phyloP scores from a whole-genome alignment of 257 asterid species.

The Hygrophila difformis region DNA sequence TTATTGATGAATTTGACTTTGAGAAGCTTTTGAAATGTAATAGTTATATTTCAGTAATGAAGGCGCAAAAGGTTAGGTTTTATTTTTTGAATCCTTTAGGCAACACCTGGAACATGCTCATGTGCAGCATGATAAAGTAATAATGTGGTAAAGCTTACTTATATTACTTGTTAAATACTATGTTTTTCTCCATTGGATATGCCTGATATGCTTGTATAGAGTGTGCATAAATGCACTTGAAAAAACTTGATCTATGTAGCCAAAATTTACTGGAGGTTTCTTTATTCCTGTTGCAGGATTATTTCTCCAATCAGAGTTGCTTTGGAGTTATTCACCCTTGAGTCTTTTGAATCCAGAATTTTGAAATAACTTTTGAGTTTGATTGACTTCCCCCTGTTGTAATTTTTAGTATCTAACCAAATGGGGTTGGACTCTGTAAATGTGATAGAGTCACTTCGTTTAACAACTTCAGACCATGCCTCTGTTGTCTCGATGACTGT shows the following conservation, averaged over 20 bases:
- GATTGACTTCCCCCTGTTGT: constrained; percentile 11
- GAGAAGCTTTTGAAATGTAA: background rate
- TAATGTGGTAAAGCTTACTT: background rate
- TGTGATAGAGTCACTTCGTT: constrained; percentile 13
- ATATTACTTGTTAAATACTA: no score
- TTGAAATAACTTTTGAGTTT: constrained; percentile 3
- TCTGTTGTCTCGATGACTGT: constrained; percentile 44
- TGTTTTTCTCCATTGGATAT: no score
- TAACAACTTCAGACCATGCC: constrained; percentile 39
- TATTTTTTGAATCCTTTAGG: constrained; percentile 10
- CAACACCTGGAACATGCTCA: background rate
- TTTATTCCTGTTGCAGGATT: constrained; percentile 8
- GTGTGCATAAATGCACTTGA: background rate
- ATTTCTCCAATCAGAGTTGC: constrained; percentile 5
- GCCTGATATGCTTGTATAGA: background rate
- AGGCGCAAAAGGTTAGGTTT: background rate
- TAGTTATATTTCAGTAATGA: background rate
- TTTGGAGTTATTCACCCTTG: constrained; percentile 10
- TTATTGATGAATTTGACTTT: background rate
- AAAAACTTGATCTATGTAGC: background rate
- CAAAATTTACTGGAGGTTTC: background rate
- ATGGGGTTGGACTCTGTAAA: constrained; percentile 27
- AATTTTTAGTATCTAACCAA: constrained; percentile 7
- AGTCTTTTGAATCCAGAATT: constrained; percentile 6
- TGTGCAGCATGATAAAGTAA: background rate